These are phyloP conservation scores for Pistacia atlantica DNA, from an alignment of 345 rosid species.

Conservation along the genomic window DNA sequence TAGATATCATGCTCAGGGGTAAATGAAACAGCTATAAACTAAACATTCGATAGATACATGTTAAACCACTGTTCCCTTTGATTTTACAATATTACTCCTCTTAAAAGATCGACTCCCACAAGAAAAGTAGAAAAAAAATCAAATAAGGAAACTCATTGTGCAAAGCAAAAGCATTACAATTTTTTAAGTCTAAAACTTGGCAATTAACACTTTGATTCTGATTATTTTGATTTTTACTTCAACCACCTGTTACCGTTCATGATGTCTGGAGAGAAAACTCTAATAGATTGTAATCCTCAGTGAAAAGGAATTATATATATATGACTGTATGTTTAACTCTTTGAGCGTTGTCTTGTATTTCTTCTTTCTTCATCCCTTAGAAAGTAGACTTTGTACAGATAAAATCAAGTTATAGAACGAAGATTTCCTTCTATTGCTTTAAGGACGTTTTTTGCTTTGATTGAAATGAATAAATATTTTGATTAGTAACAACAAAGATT, in stretches of 20 bases:
- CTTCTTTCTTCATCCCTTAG: not conserved
- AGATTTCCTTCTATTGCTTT: too few species aligned
- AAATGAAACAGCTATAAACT: not conserved
- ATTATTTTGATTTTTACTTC: slow-evolving; percentile 18
- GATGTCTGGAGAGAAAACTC: too few species aligned
- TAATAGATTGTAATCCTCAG: not conserved
- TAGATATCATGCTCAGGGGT: not conserved
- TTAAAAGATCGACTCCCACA: too few species aligned
- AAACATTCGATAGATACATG: not conserved
- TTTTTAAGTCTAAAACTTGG: slow-evolving; percentile 21
- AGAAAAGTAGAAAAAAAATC: too few species aligned
- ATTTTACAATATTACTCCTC: not conserved
- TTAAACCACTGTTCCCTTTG: not conserved
- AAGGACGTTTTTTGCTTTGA: too few species aligned
- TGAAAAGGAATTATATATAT: not conserved
- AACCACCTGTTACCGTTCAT: too few species aligned
- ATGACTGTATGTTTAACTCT: not conserved
- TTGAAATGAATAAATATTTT: too few species aligned
- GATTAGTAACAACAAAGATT: too few species aligned
- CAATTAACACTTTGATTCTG: slow-evolving; percentile 3
- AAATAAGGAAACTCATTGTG: too few species aligned
- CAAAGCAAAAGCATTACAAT: not conserved
- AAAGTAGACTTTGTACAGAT: not conserved
- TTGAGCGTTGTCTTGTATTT: not conserved
- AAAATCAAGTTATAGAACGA: not conserved